Conservation (phyloP, 345 rosid species). For the rapeseed (Brassica napus) region DNA sequence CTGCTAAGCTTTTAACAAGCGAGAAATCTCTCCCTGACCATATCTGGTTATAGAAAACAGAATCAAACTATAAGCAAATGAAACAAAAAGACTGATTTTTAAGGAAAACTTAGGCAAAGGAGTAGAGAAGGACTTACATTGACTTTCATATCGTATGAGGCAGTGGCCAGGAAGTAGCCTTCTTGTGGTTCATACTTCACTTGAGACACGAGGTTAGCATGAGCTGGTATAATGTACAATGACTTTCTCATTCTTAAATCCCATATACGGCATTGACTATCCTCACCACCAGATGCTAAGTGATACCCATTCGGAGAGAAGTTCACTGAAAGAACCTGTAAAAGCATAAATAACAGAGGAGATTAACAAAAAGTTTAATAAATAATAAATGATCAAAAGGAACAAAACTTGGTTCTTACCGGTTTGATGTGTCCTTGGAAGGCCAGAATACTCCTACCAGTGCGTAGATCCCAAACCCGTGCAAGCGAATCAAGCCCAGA, state of each 20-base stretch:
- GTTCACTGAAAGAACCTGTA: conserved; percentile 77
- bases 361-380: not conserved
- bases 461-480: conserved; percentile 97
- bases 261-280: conserved; percentile 93
- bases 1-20: conserved; percentile 72
- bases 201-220: conserved; percentile 85
- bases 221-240: conserved; percentile 80
- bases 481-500: conserved; percentile 87
- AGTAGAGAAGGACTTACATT: conserved; percentile 52
- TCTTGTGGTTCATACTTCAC: conserved; percentile 95
- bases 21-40: conserved; percentile 94
- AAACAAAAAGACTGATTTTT: not conserved
- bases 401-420: conserved; percentile 41
- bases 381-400: not conserved
- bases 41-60: conserved; percentile 51
- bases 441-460: conserved; percentile 81
- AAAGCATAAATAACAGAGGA: conserved; percentile 23
- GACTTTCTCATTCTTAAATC: conserved; percentile 90
- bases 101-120: conserved; percentile 7
- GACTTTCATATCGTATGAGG: conserved; percentile 87
- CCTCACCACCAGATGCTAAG: conserved; percentile 93
- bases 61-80: conserved; percentile 26
- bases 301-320: conserved; percentile 98
- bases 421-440: conserved; percentile 97
- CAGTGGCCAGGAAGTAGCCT: conserved; percentile 84